Percentiles rank a stretch among this genome's conserved stretches.
Evolutionary conservation across 2,329 filamentous ascomycete genomes (phyloP).

Genomic region (Colletotrichum paranaense): DNA sequence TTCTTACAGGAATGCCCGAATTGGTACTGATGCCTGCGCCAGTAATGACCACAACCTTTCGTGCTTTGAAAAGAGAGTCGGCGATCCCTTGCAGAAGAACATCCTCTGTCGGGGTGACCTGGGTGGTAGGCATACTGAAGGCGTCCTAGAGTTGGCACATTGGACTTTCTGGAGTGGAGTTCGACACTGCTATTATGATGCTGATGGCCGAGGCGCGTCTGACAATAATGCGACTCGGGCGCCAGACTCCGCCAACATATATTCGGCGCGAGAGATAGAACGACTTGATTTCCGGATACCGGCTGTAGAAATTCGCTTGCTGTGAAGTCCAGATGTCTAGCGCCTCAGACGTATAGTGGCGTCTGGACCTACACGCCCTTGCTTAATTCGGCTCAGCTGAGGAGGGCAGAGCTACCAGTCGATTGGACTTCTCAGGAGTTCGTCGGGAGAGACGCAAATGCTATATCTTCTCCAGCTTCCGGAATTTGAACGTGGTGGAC

Average conservation of each 20-base stretch:
- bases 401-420: neutral
- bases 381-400: neutral
- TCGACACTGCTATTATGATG: neutral
- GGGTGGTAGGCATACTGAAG: slow-evolving; percentile 67
- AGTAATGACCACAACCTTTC: slow-evolving; percentile 77
- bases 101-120: slow-evolving; percentile 62
- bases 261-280: neutral
- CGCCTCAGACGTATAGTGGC: neutral
- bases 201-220: slow-evolving; percentile 5
- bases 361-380: slow-evolving; percentile 1
- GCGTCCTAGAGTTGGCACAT: slow-evolving; percentile 28
- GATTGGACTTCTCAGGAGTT: neutral
- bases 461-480: neutral
- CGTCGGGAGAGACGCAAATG: neutral
- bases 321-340: neutral
- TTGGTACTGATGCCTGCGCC: slow-evolving; percentile 82
- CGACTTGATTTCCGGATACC: neutral
- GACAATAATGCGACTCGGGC: neutral
- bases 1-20: slow-evolving; percentile 76
- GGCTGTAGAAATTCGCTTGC: neutral
- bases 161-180: slow-evolving; percentile 14
- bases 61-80: slow-evolving; percentile 71
- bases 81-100: slow-evolving; percentile 73
- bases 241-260: neutral
- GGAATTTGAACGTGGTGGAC: neutral